Percentiles rank a stretch among this genome's conserved stretches.
Conservation (phyloP, 495 filamentous ascomycete species). For the Aspergillus nidulans region DNA sequence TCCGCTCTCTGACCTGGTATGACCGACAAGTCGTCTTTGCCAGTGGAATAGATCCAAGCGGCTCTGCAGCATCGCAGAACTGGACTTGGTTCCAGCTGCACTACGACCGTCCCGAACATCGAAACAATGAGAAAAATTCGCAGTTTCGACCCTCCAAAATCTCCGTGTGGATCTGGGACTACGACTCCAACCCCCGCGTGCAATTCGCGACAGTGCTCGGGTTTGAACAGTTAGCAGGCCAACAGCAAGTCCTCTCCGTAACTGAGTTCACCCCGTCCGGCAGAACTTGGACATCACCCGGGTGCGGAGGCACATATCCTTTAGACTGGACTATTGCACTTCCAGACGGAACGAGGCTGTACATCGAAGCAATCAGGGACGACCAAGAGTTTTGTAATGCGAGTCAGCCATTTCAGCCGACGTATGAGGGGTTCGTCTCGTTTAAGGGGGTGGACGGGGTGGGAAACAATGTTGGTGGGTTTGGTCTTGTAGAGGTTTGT, state of each 20-base stretch:
- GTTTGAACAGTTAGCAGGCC: too few species aligned
- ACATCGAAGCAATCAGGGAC: background rate
- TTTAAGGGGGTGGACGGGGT: background rate
- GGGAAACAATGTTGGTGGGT: background rate
- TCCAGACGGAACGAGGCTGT: background rate
- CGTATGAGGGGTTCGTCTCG: background rate
- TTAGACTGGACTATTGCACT: background rate
- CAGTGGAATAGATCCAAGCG: background rate
- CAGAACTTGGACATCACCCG: background rate
- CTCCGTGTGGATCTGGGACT: conserved; percentile 6
- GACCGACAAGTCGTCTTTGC: background rate
- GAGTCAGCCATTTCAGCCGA: background rate
- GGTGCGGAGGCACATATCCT: background rate
- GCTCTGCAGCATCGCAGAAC: background rate
- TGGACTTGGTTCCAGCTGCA: conserved; percentile 11
- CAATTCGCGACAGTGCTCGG: background rate
- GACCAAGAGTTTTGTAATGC: background rate
- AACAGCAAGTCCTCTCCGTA: background rate
- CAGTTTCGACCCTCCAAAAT: background rate
- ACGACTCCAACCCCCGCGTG: background rate
- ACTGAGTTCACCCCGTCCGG: background rate
- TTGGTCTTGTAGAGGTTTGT: background rate
- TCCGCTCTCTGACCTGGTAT: conserved; percentile 2
- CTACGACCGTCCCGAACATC: background rate
- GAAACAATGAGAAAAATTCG: background rate